A percentile compares a stretch with the other conserved stretches of the same genome.
Evolutionary conservation across 257 asterid genomes (phyloP).

Genomic region (Primulina tabacum): DNA sequence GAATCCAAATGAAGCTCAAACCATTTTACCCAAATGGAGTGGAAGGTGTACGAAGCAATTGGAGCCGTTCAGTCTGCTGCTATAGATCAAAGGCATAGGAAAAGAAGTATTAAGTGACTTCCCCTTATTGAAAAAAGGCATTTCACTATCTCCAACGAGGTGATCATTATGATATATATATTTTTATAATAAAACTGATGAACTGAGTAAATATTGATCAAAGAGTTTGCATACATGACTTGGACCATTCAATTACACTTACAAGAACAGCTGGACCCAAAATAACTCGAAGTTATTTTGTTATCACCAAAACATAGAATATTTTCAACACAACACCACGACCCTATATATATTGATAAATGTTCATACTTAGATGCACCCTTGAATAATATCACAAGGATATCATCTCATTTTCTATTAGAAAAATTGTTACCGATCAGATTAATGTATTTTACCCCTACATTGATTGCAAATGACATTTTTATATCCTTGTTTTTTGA

Average conservation of each 20-base stretch:
- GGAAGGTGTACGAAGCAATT: neutral
- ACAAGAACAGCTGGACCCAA: too few relatives aligned
- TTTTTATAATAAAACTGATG: neutral
- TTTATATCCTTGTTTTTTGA: too few relatives aligned
- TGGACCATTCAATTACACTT: neutral
- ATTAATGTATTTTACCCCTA: too few relatives aligned
- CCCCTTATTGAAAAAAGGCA: neutral
- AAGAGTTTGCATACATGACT: neutral
- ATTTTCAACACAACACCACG: too few relatives aligned
- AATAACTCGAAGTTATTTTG: too few relatives aligned
- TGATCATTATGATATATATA: neutral
- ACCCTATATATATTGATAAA: too few relatives aligned
- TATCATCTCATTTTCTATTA: too few relatives aligned
- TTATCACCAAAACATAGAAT: too few relatives aligned
- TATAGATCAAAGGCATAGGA: slow-evolving; percentile 27
- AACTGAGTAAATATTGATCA: neutral
- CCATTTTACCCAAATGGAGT: neutral
- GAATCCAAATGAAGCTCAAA: neutral
- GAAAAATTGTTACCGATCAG: too few relatives aligned
- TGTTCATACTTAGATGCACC: too few relatives aligned
- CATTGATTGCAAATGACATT: too few relatives aligned
- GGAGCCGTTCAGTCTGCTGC: neutral
- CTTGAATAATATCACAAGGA: too few relatives aligned
- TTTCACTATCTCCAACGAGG: neutral
- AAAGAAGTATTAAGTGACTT: neutral